A percentile compares a stretch with the other conserved stretches of the same genome.
These are phyloP conservation scores for Coemansia sp. DNA, from an alignment of 192 early-diverging fungal species.

Conservation along the genomic window DNA sequence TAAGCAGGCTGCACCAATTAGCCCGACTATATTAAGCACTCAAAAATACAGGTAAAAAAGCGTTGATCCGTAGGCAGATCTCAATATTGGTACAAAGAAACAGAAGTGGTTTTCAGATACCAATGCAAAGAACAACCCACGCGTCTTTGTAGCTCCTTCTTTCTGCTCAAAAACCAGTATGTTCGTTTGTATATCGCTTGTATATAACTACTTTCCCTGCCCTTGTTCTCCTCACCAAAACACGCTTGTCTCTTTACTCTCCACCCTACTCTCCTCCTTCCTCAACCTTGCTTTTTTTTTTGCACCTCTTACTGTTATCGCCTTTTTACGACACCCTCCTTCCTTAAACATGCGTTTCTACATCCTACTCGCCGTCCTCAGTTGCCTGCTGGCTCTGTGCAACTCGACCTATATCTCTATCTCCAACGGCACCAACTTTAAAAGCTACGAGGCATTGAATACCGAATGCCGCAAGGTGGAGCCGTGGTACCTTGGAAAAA, in stretches of 20 bases:
- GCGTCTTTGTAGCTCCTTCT: neutral
- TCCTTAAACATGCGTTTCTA: neutral
- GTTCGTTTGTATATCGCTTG: neutral
- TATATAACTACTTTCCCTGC: neutral
- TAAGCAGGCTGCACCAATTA: neutral
- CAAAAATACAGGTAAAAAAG: neutral
- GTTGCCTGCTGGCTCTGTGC: conserved; percentile 11
- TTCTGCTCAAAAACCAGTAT: neutral
- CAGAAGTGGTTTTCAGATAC: neutral
- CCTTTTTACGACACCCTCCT: neutral
- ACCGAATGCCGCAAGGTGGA: neutral
- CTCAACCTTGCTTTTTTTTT: too few species aligned
- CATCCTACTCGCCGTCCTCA: neutral
- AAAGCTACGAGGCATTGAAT: neutral
- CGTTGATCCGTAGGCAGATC: neutral
- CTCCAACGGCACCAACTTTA: neutral
- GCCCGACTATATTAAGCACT: neutral
- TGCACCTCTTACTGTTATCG: too few species aligned
- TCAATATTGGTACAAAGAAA: neutral
- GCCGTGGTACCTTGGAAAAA: neutral
- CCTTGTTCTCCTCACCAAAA: neutral
- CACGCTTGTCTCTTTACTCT: too few species aligned
- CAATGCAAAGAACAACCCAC: neutral
- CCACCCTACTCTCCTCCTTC: too few species aligned
- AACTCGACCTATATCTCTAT: neutral